Conservation (phyloP, 1,139 yeast genomes). For the Saccharomyces pastorianus region DNA sequence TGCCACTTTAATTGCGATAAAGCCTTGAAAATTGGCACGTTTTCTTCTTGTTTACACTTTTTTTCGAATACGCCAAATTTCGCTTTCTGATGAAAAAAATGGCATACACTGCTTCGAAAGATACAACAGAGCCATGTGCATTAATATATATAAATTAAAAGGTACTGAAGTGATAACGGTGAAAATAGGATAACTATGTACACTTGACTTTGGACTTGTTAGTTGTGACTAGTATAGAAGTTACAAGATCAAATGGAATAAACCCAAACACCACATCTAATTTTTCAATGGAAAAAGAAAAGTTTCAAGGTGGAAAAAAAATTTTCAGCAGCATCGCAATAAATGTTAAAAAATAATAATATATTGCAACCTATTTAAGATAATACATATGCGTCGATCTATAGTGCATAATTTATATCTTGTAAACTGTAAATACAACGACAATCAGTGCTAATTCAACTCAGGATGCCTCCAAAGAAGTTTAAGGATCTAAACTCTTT, state of each 20-base stretch:
- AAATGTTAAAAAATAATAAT: neutral
- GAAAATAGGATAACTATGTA: neutral
- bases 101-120: neutral
- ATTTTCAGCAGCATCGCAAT: constrained; percentile 1
- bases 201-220: neutral
- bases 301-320: neutral
- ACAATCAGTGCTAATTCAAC: neutral
- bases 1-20: neutral
- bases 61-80: neutral
- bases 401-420: neutral
- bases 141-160: neutral
- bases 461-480: constrained; percentile 31
- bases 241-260: neutral
- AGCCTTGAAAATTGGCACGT: neutral
- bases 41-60: constrained; percentile 1
- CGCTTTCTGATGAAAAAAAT: neutral
- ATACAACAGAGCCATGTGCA: neutral
- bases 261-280: neutral
- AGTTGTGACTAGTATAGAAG: neutral
- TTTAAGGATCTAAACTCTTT: constrained; percentile 26
- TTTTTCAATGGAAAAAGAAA: neutral
- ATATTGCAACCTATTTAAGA: neutral
- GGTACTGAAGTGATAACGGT: neutral
- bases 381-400: neutral
- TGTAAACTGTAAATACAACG: neutral